Evolutionary conservation across 257 asterid species (phyloP).

Genomic region (Plantago major): DNA sequence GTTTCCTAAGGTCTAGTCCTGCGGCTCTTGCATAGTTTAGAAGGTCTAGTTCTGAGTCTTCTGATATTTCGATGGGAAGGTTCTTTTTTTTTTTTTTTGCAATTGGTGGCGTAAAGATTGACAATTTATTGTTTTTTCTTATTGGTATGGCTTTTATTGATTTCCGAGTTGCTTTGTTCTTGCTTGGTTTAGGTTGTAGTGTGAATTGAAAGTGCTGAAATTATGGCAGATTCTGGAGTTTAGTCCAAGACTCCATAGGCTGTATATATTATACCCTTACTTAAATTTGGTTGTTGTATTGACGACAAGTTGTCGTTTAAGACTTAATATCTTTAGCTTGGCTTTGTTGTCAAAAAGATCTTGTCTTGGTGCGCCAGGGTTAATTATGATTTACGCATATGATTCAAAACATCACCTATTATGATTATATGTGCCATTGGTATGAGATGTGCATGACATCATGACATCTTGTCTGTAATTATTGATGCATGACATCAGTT

Average conservation of each 20-base stretch:
- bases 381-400: not conserved
- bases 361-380: not conserved
- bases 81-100: slow-evolving; percentile 5
- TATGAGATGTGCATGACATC: no score
- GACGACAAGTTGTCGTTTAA: not conserved
- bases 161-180: not conserved
- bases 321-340: not conserved
- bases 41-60: not conserved
- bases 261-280: no score
- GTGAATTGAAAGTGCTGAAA: not conserved
- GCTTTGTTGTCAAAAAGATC: not conserved
- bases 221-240: not conserved
- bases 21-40: no score
- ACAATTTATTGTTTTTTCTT: not conserved
- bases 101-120: slow-evolving; percentile 3
- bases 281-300: not conserved
- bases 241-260: not conserved
- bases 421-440: not conserved
- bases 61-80: not conserved
- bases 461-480: no score
- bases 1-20: not conserved
- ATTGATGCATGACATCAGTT: slow-evolving; percentile 9
- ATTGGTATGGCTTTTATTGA: slow-evolving; percentile 9
- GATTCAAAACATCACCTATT: not conserved
- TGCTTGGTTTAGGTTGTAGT: not conserved